Evolutionary conservation across 2,329 filamentous ascomycete species (phyloP), one percentile per base, ranked within the genome.

Genomic region (Rachicladosporium sp.): DNA sequence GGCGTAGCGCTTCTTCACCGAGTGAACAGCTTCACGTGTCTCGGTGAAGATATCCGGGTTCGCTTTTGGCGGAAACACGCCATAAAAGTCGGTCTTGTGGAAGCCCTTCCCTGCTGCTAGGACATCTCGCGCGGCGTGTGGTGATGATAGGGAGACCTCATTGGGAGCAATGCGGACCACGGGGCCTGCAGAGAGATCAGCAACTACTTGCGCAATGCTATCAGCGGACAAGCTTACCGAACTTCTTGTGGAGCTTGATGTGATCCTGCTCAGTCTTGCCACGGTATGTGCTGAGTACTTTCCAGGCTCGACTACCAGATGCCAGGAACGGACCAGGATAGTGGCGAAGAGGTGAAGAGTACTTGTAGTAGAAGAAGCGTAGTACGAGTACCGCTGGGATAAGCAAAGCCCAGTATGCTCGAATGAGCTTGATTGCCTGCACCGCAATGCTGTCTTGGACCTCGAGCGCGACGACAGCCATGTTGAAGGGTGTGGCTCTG

Each of bases 1-100:
- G 42, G 89, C 80, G 47, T 76, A 80, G 44, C 82, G 73, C 23
- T 82, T 74, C 54, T 88, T 79, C 51, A 78, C 74, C 31, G 80
- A 74, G 56, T 89, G 84, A 59, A 82, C 87, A 32, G 71, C 67
- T 46, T 88, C 82, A 57, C 83, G 75, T 6, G 74, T 78, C 0
- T 82, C 84, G 52, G 78, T 82, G 65, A 89, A 89, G n/a, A 91
- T 70, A 45, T 73, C 69, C 11, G 83, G 83, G 44, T 80, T 76
- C 13, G 77, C 72, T 1, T 83, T 73, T 0, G 80, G 76, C 59
- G 84, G 78, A 54, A 88, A 82, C 2, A 87, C 80, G 0, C 80
- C 73, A 52, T 89, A 89, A 56, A 89, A 89, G 47, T 83, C 78
- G 41, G 49, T 29, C 19, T 43, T 39, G 10, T 36, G n/a, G n/a